phyloP scores from a whole-genome alignment of 2,329 filamentous ascomycete species.

The Tolypocladium tundrense region DNA sequence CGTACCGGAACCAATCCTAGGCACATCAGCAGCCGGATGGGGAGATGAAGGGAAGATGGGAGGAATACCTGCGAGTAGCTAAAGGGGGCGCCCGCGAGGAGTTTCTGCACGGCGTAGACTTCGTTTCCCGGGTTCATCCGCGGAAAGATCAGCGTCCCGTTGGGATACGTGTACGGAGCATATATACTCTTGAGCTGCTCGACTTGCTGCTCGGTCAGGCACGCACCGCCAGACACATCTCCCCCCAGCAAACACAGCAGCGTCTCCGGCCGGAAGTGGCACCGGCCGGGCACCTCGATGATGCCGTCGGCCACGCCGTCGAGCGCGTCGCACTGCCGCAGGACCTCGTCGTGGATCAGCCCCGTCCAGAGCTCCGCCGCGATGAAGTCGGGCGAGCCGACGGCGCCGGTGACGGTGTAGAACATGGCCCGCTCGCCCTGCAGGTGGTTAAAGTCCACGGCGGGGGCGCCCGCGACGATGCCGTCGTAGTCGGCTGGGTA shows the following conservation, averaged over 20 bases:
- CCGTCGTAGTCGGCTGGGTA: constrained; percentile 50
- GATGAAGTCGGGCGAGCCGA: constrained; percentile 15
- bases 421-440: constrained; percentile 29
- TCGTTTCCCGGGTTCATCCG: constrained; percentile 39
- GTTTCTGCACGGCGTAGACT: constrained; percentile 19
- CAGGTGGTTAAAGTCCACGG: constrained; percentile 24
- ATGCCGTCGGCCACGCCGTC: constrained; percentile 40
- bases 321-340: constrained; percentile 36
- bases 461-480: constrained; percentile 38
- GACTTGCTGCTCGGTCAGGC: constrained; percentile 33
- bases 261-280: constrained; percentile 29
- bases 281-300: constrained; percentile 32
- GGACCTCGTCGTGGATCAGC: constrained; percentile 11
- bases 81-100: constrained; percentile 24
- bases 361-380: constrained; percentile 9
- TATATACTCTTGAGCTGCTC: constrained; percentile 21
- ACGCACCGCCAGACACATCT: constrained; percentile 10
- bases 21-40: constrained; percentile 7
- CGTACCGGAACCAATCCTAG: constrained; percentile 26
- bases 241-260: constrained; percentile 27
- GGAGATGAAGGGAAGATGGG: too few species aligned
- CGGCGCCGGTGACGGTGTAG: constrained; percentile 28
- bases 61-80: constrained; percentile 7
- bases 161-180: constrained; percentile 9
- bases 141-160: constrained; percentile 27